These are phyloP conservation scores for Megacollybia marginata DNA, from an alignment of 768 basidiomycete species.

Conservation along the genomic window DNA sequence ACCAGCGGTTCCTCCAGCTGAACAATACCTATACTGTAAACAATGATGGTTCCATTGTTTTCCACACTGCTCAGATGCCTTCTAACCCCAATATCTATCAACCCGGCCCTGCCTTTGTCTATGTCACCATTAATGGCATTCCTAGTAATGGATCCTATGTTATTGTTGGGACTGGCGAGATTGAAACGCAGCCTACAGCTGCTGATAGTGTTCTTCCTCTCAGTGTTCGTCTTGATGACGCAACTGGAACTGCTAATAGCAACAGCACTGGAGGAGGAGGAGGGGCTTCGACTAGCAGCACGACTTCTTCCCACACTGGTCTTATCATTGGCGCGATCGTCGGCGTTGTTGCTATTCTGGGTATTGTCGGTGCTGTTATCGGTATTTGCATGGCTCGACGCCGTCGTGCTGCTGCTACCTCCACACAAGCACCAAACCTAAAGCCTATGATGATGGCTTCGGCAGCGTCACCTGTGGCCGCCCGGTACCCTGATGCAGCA, in stretches of 20 bases:
- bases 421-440: conserved; percentile 4
- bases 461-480: conserved; percentile 14
- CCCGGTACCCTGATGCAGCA: conserved; percentile 17
- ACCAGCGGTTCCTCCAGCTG: conserved; percentile 73
- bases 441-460: background rate
- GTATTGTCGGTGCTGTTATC: conserved; percentile 41
- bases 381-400: conserved; percentile 47
- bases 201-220: conserved; percentile 39
- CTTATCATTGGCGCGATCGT: conserved; percentile 43
- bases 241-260: conserved; percentile 27
- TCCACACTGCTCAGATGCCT: conserved; percentile 78
- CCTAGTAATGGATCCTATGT: conserved; percentile 75
- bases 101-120: conserved; percentile 83
- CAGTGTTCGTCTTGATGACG: conserved; percentile 37
- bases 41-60: conserved; percentile 62
- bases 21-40: conserved; percentile 82
- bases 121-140: conserved; percentile 77
- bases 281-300: background rate
- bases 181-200: conserved; percentile 61
- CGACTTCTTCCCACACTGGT: conserved; percentile 25
- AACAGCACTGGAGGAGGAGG: conserved; percentile 8
- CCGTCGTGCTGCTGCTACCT: conserved; percentile 31
- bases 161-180: conserved; percentile 70
- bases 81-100: conserved; percentile 82
- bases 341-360: conserved; percentile 45